Evolutionary conservation across 805 yeast species (phyloP).

Genomic region (Barnettozyma populi): DNA sequence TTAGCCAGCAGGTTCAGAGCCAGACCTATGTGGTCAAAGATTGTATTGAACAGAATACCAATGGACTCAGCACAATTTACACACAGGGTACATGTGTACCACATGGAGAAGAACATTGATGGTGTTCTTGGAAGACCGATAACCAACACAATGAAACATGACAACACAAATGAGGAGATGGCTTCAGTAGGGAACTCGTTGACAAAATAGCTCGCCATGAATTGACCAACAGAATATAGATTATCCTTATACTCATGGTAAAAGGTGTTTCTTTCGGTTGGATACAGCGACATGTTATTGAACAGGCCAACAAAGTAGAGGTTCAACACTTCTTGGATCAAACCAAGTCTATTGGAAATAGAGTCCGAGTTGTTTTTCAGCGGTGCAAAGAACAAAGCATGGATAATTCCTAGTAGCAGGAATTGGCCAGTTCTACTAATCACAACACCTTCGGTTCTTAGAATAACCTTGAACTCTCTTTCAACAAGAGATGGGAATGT

Average conservation of each 20-base stretch:
- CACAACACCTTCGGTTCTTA: constrained; percentile 51
- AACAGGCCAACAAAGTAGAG: constrained; percentile 76
- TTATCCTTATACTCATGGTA: constrained; percentile 75
- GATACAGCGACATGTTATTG: constrained; percentile 71
- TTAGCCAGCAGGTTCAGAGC: constrained; percentile 67
- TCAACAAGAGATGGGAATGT: constrained; percentile 31
- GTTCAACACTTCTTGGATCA: constrained; percentile 68
- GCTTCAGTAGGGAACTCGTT: constrained; percentile 69
- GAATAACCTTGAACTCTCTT: constrained; percentile 33
- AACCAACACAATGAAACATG: constrained; percentile 59
- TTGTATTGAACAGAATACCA: constrained; percentile 68
- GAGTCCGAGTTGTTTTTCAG: constrained; percentile 42
- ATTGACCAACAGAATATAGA: constrained; percentile 60
- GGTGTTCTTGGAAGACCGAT: constrained; percentile 66
- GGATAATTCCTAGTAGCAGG: constrained; percentile 55
- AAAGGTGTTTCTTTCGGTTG: constrained; percentile 66
- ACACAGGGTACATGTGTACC: constrained; percentile 45
- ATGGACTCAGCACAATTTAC: constrained; percentile 78
- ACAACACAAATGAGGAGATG: constrained; percentile 49
- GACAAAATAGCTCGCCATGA: constrained; percentile 51
- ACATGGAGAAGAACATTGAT: constrained; percentile 58
- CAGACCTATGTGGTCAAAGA: constrained; percentile 67
- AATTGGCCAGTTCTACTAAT: constrained; percentile 63
- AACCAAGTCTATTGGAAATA: constrained; percentile 63
- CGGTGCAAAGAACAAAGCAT: constrained; percentile 65